Conservation (phyloP, 177 flowering plant genomes). For the Vitis hybrid region DNA sequence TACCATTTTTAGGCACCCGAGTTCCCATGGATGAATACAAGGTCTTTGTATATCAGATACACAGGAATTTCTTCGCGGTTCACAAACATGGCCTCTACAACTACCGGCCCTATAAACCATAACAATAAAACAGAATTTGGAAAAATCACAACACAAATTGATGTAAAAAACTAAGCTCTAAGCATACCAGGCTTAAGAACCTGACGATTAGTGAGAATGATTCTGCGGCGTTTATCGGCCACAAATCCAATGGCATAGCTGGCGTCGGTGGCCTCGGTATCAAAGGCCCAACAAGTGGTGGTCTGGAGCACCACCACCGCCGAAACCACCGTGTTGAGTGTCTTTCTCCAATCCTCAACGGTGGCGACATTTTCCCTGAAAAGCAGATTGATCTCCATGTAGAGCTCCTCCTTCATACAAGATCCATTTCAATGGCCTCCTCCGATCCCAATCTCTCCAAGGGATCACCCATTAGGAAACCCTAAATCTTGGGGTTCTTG, state of each 20-base stretch:
- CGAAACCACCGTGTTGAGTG: constrained; percentile 75
- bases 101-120: constrained; percentile 74
- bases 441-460: constrained; percentile 64
- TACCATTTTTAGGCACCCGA: no score
- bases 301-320: constrained; percentile 89
- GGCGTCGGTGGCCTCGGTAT: constrained; percentile 84
- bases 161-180: not conserved
- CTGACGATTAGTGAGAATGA: constrained; percentile 94
- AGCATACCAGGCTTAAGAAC: constrained; percentile 87
- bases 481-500: no score
- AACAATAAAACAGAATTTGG: not conserved
- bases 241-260: constrained; percentile 90
- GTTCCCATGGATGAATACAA: constrained; percentile 29
- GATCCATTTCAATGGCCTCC: constrained; percentile 28
- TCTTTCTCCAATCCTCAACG: constrained; percentile 88
- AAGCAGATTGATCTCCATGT: constrained; percentile 84
- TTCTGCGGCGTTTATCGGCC: constrained; percentile 80
- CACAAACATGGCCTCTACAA: constrained; percentile 95
- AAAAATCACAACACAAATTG: not conserved
- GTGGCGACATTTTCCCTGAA: constrained; percentile 55
- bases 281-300: constrained; percentile 82
- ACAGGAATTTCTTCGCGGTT: constrained; percentile 90
- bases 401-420: constrained; percentile 57
- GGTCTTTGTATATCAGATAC: constrained; percentile 82
- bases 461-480: constrained; percentile 43